Base-by-base conservation (phyloP, 345 rosid species). In the Limnanthes douglasii region DNA sequence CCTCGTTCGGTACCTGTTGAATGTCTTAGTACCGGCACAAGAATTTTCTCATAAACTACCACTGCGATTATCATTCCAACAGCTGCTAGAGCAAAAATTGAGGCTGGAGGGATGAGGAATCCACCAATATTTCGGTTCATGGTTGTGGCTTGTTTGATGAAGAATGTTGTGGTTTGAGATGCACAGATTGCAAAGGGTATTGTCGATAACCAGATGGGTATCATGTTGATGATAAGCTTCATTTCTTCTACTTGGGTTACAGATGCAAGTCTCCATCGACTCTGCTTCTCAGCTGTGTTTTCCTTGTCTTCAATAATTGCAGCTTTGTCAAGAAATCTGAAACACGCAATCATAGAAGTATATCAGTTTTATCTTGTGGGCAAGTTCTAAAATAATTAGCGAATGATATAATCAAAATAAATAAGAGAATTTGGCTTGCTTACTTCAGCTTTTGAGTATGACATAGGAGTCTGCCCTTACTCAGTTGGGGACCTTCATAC, bases 301-400 rank as follows among this genome's bases (percentile, higher is more conserved):
- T 39, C 66, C 16, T 54, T 39, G 23, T 46, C 57, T 37, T 68
- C 70, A 15, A 72, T 7, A 24, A 83, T 45, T 12, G 98, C 92
- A 5, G 98, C 95, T 54, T 71, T 84, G 65, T 90, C 98, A 13
- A 90, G 73, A 66, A 72, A 90, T 62, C 97, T 88, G 68, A 29
- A 54, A 60, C 27, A 8, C 27, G 0, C 11, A 26, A 7, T 19
- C 17, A 5, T 0, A 50, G 0, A 12, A n/a, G n/a, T n/a, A n/a
- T n/a, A 29, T 48, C 31, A 44, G 6, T 17, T 20, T 11, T 5
- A 34, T 25, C 18, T 28, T 17, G 39, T 12, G 11, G 14, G n/a
- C n/a, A 29, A 29, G 8, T 34, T 15, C 9, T 28, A 21, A 50
- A 39, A 13, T 29, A 4, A 30, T 15, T n/a, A 26, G 19, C 19